A percentile compares a stretch with the other conserved stretches of the same genome.
Conservation (phyloP, 257 asterid species). For the Fraxinus excelsior region DNA sequence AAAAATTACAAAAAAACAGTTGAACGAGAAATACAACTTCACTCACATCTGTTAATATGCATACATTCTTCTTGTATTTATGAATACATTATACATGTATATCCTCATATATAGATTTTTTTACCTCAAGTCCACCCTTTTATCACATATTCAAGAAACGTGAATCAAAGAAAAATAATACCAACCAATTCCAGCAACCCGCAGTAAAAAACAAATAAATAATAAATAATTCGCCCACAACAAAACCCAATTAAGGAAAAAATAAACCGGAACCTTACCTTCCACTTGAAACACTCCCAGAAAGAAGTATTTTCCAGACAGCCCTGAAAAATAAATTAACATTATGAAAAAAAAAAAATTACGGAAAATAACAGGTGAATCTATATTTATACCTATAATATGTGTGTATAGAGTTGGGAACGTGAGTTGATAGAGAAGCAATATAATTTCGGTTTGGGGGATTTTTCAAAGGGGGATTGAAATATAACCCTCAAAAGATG, state of each 20-base stretch:
- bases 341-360: neutral
- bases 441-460: constrained; percentile 3
- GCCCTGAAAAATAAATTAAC: constrained; percentile 18
- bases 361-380: constrained; percentile 7
- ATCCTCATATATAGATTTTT: neutral
- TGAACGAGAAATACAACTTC: neutral
- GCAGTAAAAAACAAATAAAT: neutral
- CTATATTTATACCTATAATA: constrained; percentile 1
- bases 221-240: constrained; percentile 14
- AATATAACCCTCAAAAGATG: constrained; percentile 28
- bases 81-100: neutral
- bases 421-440: neutral
- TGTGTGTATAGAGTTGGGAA: neutral
- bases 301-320: constrained; percentile 20
- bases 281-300: constrained; percentile 29
- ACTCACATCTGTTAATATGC: neutral
- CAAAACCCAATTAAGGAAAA: neutral
- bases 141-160: constrained; percentile 19
- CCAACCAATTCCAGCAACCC: constrained; percentile 10
- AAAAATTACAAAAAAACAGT: neutral
- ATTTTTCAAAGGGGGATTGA: constrained; percentile 26
- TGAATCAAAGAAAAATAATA: neutral
- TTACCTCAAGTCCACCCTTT: constrained; percentile 23
- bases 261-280: constrained; percentile 20
- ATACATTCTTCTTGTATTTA: neutral